Evolutionary conservation across 1,139 yeast genomes (phyloP), one percentile per base, ranked within the genome.

Genomic region (Yamadazyma dendronema): DNA sequence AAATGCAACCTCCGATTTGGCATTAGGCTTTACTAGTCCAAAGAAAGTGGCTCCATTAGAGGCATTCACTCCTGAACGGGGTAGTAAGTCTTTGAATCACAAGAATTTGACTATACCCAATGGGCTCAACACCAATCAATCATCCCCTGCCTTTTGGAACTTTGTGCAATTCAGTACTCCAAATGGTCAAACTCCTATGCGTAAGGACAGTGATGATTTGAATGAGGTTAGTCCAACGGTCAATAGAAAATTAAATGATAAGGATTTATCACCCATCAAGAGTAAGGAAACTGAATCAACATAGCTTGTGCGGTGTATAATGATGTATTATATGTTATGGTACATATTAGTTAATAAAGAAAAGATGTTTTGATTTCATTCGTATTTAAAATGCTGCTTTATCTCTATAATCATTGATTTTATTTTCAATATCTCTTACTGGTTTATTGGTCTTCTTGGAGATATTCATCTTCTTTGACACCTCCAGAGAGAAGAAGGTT

Each of bases 21-120:
- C 59, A 12, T 55, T 69, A 43, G 67, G 65, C 9, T 72, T 68
- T 47, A 64, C 73, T 2, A 65, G 75, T 43, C 78, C 79, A 6
- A 82, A 78, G 52, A 77, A 77, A 37, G 72, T 79, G 13, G 69
- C 77, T 21, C 86, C 87, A 6, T 65, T 82, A 42, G 94, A 84
- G 56, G 92, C 94, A 1, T 84, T 82, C 50, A 85, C 95, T 0
- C 94, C 95, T 1, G 94, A 84, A 49, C 62, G 94, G 34, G 92
- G 92, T 1, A 70, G 77, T 19, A 67, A 71, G 33, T 59, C 59
- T 30, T 33, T 36, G 42, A 49, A 49, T 17, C 40, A 41, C 30
- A 38, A 43, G 38, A 46, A 52, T 38, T 33, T 46, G 28, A 49
- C 50, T 17, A 42, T 50, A 17, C 54, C 61, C 7, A 50, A 43